Evolutionary conservation across 2,329 filamentous ascomycete species (phyloP).

Genomic region (Diaporthe velutina): DNA sequence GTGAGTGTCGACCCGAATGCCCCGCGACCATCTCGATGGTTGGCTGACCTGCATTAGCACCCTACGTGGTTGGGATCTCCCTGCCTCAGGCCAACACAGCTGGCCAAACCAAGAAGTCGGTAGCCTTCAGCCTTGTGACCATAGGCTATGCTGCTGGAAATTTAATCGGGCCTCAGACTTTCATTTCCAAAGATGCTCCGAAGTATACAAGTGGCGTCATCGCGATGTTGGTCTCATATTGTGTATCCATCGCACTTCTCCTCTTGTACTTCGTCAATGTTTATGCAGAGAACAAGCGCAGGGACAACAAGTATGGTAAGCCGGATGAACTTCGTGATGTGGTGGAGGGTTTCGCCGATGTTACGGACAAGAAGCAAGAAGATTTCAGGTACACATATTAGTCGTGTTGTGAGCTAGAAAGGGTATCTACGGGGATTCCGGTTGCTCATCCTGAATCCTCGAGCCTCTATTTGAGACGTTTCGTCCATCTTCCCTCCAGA

Average conservation of each 20-base stretch:
- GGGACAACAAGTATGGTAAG: slow-evolving; percentile 45
- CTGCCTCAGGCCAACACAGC: slow-evolving; percentile 46
- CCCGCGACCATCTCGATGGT: neutral
- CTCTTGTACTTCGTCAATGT: slow-evolving; percentile 49
- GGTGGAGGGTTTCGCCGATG: slow-evolving; percentile 43
- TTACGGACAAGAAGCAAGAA: slow-evolving; percentile 43
- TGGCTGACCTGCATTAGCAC: slow-evolving; percentile 40
- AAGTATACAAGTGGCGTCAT: slow-evolving; percentile 53
- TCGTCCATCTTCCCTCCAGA: slow-evolving; percentile 1
- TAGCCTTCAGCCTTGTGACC: slow-evolving; percentile 53
- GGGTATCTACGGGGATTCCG: too few species aligned
- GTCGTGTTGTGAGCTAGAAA: neutral
- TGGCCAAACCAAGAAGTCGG: slow-evolving; percentile 54
- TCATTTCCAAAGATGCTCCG: slow-evolving; percentile 53
- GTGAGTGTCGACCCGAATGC: slow-evolving; percentile 7
- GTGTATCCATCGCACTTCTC: slow-evolving; percentile 49
- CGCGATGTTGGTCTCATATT: slow-evolving; percentile 52
- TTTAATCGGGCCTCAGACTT: slow-evolving; percentile 57
- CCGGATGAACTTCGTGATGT: slow-evolving; percentile 41
- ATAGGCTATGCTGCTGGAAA: slow-evolving; percentile 57
- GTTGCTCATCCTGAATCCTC: too few species aligned
- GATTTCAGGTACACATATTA: slow-evolving; percentile 47
- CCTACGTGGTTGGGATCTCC: slow-evolving; percentile 46
- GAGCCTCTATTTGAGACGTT: too few species aligned
- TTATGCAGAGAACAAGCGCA: slow-evolving; percentile 43